phyloP scores from a whole-genome alignment of 495 filamentous ascomycete species.

The Penicillium simplicissimum region DNA sequence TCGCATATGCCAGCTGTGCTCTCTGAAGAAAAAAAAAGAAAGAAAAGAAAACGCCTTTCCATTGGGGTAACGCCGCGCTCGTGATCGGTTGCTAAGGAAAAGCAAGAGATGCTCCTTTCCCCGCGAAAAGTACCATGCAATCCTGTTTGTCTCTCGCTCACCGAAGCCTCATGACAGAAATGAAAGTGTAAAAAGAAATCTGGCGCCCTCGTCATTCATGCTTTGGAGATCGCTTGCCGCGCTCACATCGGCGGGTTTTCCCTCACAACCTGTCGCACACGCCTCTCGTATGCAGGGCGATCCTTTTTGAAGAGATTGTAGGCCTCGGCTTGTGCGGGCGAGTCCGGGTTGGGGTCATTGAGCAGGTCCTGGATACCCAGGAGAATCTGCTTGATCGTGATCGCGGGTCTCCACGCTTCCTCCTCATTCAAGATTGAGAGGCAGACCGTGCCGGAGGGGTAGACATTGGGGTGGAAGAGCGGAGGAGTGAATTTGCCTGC shows the following conservation, averaged over 20 bases:
- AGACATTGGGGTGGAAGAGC: constrained; percentile 98
- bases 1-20: constrained; percentile 6
- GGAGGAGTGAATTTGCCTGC: constrained; percentile 95
- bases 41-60: constrained; percentile 24
- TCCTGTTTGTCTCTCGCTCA: constrained; percentile 9
- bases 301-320: constrained; percentile 98
- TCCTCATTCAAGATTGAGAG: constrained; percentile 98
- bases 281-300: constrained; percentile 78
- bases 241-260: constrained; percentile 74
- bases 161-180: constrained; percentile 1
- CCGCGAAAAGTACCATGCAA: constrained; percentile 19
- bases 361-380: constrained; percentile 94
- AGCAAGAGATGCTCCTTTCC: constrained; percentile 21
- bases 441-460: constrained; percentile 96
- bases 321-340: constrained; percentile 93
- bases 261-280: constrained; percentile 80
- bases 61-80: constrained; percentile 30
- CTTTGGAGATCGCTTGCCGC: not conserved
- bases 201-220: constrained; percentile 5
- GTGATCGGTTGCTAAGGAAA: constrained; percentile 21
- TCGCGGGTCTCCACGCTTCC: constrained; percentile 96
- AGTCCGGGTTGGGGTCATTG: constrained; percentile 95
- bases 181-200: constrained; percentile 11
- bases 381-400: constrained; percentile 96
- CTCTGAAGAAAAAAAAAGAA: not conserved